Evolutionary conservation across 1,284 basidiomycete species (phyloP).

Genomic region (Ceratobasidium papillatum): DNA sequence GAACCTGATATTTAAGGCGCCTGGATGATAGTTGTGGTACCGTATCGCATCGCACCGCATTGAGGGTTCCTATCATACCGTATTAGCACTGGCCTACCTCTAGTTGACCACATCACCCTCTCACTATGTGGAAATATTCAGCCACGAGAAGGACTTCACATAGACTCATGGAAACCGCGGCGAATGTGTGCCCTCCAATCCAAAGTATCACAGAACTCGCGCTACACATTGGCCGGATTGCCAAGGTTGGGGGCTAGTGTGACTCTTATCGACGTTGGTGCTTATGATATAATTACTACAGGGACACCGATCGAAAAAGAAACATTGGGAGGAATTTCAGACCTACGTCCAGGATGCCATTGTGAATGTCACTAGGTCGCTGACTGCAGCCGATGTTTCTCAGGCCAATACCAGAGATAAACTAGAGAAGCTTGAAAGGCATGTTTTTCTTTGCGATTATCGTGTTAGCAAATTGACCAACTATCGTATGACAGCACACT

Average conservation of each 20-base stretch:
- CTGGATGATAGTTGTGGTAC: too few species aligned
- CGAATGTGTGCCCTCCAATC: background rate
- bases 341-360: background rate
- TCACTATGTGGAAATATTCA: too few species aligned
- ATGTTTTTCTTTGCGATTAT: background rate
- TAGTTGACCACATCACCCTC: too few species aligned
- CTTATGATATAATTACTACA: background rate
- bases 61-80: too few species aligned
- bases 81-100: too few species aligned
- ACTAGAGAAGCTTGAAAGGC: background rate
- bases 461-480: too few species aligned
- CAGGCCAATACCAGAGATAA: background rate
- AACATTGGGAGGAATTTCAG: background rate
- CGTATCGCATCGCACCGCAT: too few species aligned
- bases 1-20: too few species aligned
- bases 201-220: background rate
- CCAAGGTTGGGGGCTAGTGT: background rate
- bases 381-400: background rate
- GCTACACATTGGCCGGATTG: background rate
- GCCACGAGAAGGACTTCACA: too few species aligned
- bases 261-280: background rate
- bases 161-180: too few species aligned
- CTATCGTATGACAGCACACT: too few species aligned
- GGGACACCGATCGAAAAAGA: background rate
- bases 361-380: background rate